These are phyloP conservation scores for Cordyceps tenuipes DNA, from an alignment of 2,329 filamentous ascomycete species.

Conservation along the genomic window DNA sequence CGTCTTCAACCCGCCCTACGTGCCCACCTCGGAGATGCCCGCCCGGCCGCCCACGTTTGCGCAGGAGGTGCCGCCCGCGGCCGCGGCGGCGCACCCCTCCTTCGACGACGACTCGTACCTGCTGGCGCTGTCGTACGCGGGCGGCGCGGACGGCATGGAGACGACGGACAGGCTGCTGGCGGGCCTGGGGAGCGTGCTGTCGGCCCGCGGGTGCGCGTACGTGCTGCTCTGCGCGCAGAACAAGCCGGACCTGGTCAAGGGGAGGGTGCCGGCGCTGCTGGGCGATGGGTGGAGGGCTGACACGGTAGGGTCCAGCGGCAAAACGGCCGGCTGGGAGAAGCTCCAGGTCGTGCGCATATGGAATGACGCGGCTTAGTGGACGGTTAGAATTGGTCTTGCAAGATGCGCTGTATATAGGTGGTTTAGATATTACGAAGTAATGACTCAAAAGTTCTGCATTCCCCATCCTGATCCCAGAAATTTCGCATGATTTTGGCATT, in stretches of 20 bases:
- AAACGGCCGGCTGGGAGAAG: slow-evolving; percentile 89
- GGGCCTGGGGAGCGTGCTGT: slow-evolving; percentile 56
- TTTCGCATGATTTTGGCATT: not conserved
- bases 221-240: slow-evolving; percentile 87
- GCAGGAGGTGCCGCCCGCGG: slow-evolving; percentile 18
- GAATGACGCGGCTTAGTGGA: slow-evolving; percentile 35
- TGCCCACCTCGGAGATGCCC: slow-evolving; percentile 74
- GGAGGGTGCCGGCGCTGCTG: slow-evolving; percentile 44
- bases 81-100: slow-evolving; percentile 27
- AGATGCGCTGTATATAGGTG: not conserved
- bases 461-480: not conserved
- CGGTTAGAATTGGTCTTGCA: too few relatives aligned
- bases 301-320: slow-evolving; percentile 74
- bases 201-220: slow-evolving; percentile 70
- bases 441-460: not conserved
- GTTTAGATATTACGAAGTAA: slow-evolving; percentile 5
- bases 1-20: slow-evolving; percentile 95
- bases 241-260: slow-evolving; percentile 65
- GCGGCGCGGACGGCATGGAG: slow-evolving; percentile 88
- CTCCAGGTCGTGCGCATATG: slow-evolving; percentile 83
- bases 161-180: slow-evolving; percentile 73
- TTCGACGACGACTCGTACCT: slow-evolving; percentile 80
- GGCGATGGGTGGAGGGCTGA: slow-evolving; percentile 59
- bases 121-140: slow-evolving; percentile 79
- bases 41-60: slow-evolving; percentile 29